Evolutionary conservation across 2,329 filamentous ascomycete species (phyloP).

Genomic region (Domatiomyces catenatus): DNA sequence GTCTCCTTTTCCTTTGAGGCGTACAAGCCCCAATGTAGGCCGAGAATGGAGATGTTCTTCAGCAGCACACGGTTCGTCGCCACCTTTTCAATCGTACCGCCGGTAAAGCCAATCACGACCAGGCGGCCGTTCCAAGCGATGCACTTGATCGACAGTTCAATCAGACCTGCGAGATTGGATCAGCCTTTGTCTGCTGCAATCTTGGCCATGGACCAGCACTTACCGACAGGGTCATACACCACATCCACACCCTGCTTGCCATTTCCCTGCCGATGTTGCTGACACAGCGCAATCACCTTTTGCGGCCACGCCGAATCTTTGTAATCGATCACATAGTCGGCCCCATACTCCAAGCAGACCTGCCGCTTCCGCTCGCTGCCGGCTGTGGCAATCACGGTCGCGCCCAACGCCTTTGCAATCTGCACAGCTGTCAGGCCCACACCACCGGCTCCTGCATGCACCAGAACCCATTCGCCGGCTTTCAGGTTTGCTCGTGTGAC

Average conservation of each 20-base stretch:
- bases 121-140: conserved; percentile 84
- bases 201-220: conserved; percentile 1
- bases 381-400: conserved; percentile 84
- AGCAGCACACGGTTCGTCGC: conserved; percentile 81
- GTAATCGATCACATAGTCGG: conserved; percentile 73
- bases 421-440: conserved; percentile 86
- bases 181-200: neutral
- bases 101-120: conserved; percentile 78
- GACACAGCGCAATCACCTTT: conserved; percentile 54
- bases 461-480: conserved; percentile 68
- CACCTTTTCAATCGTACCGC: conserved; percentile 75
- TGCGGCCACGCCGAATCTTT: conserved; percentile 51
- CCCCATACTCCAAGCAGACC: conserved; percentile 65
- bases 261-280: conserved; percentile 44
- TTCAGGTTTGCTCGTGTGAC: conserved; percentile 64
- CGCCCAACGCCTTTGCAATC: conserved; percentile 81
- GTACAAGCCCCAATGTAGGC: conserved; percentile 82
- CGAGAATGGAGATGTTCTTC: conserved; percentile 85
- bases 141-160: conserved; percentile 78
- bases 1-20: conserved; percentile 54
- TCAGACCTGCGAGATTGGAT: conserved; percentile 32
- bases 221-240: conserved; percentile 82
- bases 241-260: conserved; percentile 63
- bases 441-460: conserved; percentile 84
- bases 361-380: conserved; percentile 65